phyloP scores from a whole-genome alignment of 2,329 filamentous ascomycete species.

The Lachnellula occidentalis region DNA sequence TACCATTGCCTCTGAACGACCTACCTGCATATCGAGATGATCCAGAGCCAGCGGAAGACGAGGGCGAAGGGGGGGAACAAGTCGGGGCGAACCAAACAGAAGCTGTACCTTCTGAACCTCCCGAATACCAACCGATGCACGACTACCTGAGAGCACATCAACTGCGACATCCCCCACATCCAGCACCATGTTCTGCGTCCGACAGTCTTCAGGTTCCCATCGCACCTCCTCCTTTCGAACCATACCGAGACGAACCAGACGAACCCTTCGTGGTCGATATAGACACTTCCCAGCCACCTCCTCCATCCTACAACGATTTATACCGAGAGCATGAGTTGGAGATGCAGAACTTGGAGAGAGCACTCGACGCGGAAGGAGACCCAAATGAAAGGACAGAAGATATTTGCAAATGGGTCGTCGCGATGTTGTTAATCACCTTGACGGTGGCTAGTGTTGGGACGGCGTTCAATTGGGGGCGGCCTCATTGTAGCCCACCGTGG shows the following conservation, averaged over 20 bases:
- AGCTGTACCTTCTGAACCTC: slow-evolving; percentile 12
- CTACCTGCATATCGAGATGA: slow-evolving; percentile 23
- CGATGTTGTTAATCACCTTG: slow-evolving; percentile 26
- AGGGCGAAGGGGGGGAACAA: background rate
- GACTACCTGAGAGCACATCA: slow-evolving; percentile 25
- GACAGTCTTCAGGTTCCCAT: background rate
- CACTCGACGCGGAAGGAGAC: slow-evolving; percentile 16
- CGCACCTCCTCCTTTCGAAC: slow-evolving; percentile 12
- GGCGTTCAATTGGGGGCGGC: slow-evolving; percentile 26
- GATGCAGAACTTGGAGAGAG: slow-evolving; percentile 16
- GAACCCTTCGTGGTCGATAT: slow-evolving; percentile 25
- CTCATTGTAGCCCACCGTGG: background rate
- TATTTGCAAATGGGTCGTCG: slow-evolving; percentile 27
- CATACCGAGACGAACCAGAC: slow-evolving; percentile 27
- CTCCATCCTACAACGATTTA: slow-evolving; percentile 25
- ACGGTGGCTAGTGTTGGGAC: slow-evolving; percentile 25
- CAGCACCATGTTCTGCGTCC: background rate
- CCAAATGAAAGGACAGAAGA: slow-evolving; percentile 24
- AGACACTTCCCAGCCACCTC: slow-evolving; percentile 16
- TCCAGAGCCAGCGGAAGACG: slow-evolving; percentile 12
- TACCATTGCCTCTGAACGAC: slow-evolving; percentile 12
- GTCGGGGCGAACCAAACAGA: background rate
- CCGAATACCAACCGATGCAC: slow-evolving; percentile 28
- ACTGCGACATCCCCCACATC: slow-evolving; percentile 2
- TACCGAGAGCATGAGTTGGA: slow-evolving; percentile 17